Conservation (phyloP, 805 yeast species). For the Candida oleophila region DNA sequence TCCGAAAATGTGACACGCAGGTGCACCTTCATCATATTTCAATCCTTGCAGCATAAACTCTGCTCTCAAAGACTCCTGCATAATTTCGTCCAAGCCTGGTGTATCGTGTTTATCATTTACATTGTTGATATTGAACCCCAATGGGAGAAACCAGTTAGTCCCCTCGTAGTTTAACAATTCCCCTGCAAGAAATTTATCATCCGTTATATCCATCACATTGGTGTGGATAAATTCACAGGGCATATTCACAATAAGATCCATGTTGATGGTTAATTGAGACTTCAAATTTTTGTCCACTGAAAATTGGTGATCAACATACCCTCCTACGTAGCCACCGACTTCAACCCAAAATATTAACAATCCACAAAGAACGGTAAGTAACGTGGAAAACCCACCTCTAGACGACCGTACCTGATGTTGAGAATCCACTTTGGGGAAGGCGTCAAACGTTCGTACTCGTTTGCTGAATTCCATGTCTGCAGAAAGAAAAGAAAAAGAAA, state of each 20-base stretch:
- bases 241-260: slow-evolving; percentile 79
- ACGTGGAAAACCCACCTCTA: slow-evolving; percentile 74
- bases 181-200: slow-evolving; percentile 74
- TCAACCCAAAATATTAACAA: slow-evolving; percentile 79
- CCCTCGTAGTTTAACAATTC: slow-evolving; percentile 76
- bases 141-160: slow-evolving; percentile 54
- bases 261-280: slow-evolving; percentile 62
- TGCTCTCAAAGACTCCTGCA: slow-evolving; percentile 66
- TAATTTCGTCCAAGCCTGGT: slow-evolving; percentile 65
- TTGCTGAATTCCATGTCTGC: slow-evolving; percentile 42
- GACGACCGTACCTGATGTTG: slow-evolving; percentile 68
- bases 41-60: slow-evolving; percentile 51
- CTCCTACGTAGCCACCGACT: slow-evolving; percentile 81
- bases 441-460: slow-evolving; percentile 46
- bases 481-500: too few relatives aligned
- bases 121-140: slow-evolving; percentile 43
- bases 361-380: slow-evolving; percentile 59
- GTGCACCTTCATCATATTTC: slow-evolving; percentile 51
- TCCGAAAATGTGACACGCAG: slow-evolving; percentile 87
- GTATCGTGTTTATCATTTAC: slow-evolving; percentile 47
- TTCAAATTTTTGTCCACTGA: slow-evolving; percentile 63
- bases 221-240: slow-evolving; percentile 79
- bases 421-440: slow-evolving; percentile 45
- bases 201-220: slow-evolving; percentile 73
- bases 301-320: slow-evolving; percentile 74